Evolutionary conservation across 768 basidiomycete genomes (phyloP), one percentile per base, ranked within the genome.

Genomic region (Podaxis mareebaensis): DNA sequence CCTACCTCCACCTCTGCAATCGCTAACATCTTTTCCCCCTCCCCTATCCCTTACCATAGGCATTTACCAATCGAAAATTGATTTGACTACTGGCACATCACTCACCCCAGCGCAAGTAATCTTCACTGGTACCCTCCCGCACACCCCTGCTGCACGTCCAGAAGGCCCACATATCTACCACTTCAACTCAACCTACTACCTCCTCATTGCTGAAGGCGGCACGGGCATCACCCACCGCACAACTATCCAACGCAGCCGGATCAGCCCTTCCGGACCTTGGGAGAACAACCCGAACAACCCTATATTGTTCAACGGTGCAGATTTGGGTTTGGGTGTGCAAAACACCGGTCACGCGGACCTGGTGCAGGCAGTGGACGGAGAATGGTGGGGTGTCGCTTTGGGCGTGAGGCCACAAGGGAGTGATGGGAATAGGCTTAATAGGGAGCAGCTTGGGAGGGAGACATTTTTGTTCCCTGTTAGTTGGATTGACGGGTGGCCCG

Each of bases 151-250:
- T 44, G 73, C 76, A n/a, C 70, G 78, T 5, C 78, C 78, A 4
- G 78, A 79, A 66, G 78, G 78, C 36, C 78, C 78, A 42, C 78
- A 79, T 65, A 58, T 79, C 13, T 79, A 79, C 62, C 66, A 65
- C 48, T 72, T 78, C 65, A 74, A 79, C 64, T 68, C 67, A 1
- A 78, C 77, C 6, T 79, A 79, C 60, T 79, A 78, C 46, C 69
- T 79, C 38, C 67, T 79, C 54, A 78, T 79, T 48, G 78, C 78
- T 7, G 78, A 79, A 78, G 78, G 78, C 24, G 78, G 78, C 0
- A 74, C 78, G 7, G 75, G 69, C 22, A 67, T 72, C 17, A 66
- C 72, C 22, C 78, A 79, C 54, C 73, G 73, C 12, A 60, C 74
- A 1, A 78, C 78, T 3, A 75, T 79, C 15, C 78, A 79, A 60